Base-by-base conservation (phyloP, 2,329 filamentous ascomycete species). In the Leptographium procerum region DNA sequence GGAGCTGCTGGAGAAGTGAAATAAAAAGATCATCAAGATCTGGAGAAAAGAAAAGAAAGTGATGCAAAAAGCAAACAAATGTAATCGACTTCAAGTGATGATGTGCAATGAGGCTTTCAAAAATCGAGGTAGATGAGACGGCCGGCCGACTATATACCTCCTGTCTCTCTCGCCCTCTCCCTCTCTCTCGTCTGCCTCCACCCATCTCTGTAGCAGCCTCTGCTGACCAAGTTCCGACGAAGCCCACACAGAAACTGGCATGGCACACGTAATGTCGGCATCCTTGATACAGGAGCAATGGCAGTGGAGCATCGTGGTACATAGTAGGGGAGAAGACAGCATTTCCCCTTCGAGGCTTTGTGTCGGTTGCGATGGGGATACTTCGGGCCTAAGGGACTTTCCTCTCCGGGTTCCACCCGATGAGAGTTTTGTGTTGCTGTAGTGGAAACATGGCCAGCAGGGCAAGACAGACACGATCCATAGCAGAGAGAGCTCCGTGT, bases 11-110 rank as follows among this genome's bases (percentile, higher is more conserved):
- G 28, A 24, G 19, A 36, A 22, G 10, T n/a, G 34, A 28, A 40
- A 56, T 59, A 55, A 56, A 51, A 51, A 54, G 58, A 59, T 57
- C 58, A 50, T 60, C 58, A 60, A 60, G 58, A 60, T 52, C 56
- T 47, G 19, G 14, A 45, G 33, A 40, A 43, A 33, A 19, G 33
- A 36, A 57, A 52, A 33, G 24, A 55, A 48, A 29, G 26, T n/a
- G 36, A 52, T 43, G 24, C 34, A 24, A 45, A 52, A 50, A 31
- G 10, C n/a, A 55, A 36, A n/a, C n/a, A n/a, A n/a, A 29, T 22
- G 16, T 14, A 48, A 47, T 31, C 22, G 19, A 56, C 33, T 56
- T n/a, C 16, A 45, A 22, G 22, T 24, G 24, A 52, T 43, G 29
- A 22, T 52, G 47, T 29, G 47, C 22, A 48, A 29, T 26, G 36